Evolutionary conservation across 1,139 yeast genomes (phyloP).

Genomic region (Arxiozyma heterogenica): DNA sequence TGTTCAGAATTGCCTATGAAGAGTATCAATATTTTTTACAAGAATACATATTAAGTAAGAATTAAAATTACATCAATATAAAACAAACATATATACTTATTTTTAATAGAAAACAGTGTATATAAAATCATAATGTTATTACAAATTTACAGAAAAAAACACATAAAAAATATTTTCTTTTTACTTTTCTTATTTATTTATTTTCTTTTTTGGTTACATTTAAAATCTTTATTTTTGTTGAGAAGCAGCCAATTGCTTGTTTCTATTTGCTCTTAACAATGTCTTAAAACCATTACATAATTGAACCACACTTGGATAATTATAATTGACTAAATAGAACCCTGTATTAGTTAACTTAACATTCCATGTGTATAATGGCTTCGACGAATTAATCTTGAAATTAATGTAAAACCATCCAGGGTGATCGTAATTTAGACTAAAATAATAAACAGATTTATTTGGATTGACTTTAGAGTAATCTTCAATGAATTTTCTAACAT

Average conservation of each 20-base stretch:
- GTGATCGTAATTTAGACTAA: conserved; percentile 79
- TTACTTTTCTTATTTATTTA: not conserved
- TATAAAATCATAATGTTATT: not conserved
- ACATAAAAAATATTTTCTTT: not conserved
- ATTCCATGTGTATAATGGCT: conserved; percentile 78
- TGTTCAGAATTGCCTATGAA: too few species aligned
- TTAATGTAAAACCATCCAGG: conserved; percentile 88
- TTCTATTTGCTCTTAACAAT: conserved; percentile 31
- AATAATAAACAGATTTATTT: conserved; percentile 80
- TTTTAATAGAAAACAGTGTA: too few species aligned
- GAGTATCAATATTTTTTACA: not conserved
- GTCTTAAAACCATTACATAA: conserved; percentile 91
- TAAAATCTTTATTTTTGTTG: not conserved
- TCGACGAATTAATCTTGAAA: conserved; percentile 67
- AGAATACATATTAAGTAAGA: not conserved
- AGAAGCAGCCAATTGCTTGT: conserved; percentile 3
- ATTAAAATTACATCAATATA: not conserved
- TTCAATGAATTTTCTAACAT: conserved; percentile 79
- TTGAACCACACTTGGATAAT: conserved; percentile 78
- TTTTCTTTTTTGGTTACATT: not conserved
- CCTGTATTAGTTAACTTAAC: conserved; percentile 86
- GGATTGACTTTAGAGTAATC: conserved; percentile 89
- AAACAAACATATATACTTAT: too few species aligned
- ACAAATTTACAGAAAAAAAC: not conserved
- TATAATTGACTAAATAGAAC: conserved; percentile 65